phyloP scores from a whole-genome alignment of 2,329 filamentous ascomycete genomes.

The Cladosporium phlei region DNA sequence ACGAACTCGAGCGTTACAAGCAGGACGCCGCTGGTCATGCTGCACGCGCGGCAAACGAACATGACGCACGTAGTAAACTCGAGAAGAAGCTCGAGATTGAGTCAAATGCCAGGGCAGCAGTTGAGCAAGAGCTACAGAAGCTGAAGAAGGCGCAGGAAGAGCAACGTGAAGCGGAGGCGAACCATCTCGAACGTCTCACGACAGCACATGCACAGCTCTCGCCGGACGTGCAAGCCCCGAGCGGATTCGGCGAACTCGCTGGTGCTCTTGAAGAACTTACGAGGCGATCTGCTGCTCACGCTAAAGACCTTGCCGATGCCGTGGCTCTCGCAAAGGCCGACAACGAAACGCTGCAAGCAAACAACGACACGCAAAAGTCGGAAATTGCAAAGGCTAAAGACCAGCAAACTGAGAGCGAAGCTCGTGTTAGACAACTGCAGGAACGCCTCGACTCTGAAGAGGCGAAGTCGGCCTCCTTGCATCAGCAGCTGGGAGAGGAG shows the following conservation, averaged over 20 bases:
- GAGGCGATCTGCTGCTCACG: slow-evolving; percentile 39
- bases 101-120: slow-evolving; percentile 25
- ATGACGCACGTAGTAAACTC: slow-evolving; percentile 58
- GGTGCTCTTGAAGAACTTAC: slow-evolving; percentile 43
- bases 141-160: slow-evolving; percentile 55
- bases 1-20: slow-evolving; percentile 62
- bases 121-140: slow-evolving; percentile 38
- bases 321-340: slow-evolving; percentile 44
- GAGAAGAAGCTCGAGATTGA: slow-evolving; percentile 44
- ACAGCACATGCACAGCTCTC: slow-evolving; percentile 38
- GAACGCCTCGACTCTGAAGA: slow-evolving; percentile 46
- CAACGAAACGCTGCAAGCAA: slow-evolving; percentile 38
- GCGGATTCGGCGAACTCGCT: slow-evolving; percentile 36
- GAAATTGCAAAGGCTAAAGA: slow-evolving; percentile 27
- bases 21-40: slow-evolving; percentile 52
- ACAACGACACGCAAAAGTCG: slow-evolving; percentile 37
- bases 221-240: slow-evolving; percentile 31
- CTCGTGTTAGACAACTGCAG: slow-evolving; percentile 34
- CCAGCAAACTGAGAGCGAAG: slow-evolving; percentile 34
- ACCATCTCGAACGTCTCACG: slow-evolving; percentile 29
- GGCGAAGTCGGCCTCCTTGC: slow-evolving; percentile 43
- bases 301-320: slow-evolving; percentile 43
- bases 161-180: slow-evolving; percentile 43
- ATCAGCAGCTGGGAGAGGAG: slow-evolving; percentile 57
- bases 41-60: slow-evolving; percentile 58